These are phyloP conservation scores for Metschnikowia bowlesiae DNA, from an alignment of 805 yeast species.

Conservation along the genomic window DNA sequence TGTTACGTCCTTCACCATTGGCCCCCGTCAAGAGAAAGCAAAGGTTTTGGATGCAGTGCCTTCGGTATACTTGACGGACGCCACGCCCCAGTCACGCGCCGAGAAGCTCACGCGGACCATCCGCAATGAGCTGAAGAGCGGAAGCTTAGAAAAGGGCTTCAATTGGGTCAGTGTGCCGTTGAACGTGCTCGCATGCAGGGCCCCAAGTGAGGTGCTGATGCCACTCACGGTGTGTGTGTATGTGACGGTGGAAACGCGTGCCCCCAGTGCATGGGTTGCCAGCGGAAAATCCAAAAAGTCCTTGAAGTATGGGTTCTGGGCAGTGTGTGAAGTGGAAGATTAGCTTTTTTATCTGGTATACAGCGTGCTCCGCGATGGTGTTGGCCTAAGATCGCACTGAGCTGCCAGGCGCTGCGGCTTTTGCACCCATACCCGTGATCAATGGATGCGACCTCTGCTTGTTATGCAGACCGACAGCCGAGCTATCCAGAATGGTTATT, in stretches of 20 bases:
- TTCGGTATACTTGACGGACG: conserved; percentile 26
- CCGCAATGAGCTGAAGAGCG: conserved; percentile 8
- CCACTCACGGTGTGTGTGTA: conserved; percentile 25
- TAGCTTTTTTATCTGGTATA: neutral
- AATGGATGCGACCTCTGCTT: too few relatives aligned
- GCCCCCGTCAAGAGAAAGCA: conserved; percentile 17
- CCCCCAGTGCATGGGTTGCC: conserved; percentile 21
- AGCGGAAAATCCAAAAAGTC: conserved; percentile 11
- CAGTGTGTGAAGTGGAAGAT: conserved; percentile 6
- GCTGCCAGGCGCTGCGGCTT: too few relatives aligned
- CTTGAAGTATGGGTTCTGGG: conserved; percentile 28
- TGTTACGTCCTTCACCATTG: conserved; percentile 19
- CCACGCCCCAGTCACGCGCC: conserved; percentile 27
- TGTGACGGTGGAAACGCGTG: conserved; percentile 22
- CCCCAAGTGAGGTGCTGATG: too few relatives aligned
- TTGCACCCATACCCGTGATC: too few relatives aligned
- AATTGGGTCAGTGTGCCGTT: conserved; percentile 38
- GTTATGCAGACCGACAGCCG: too few relatives aligned
- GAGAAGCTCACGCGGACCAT: conserved; percentile 28
- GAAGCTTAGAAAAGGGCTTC: conserved; percentile 16
- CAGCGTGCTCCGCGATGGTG: too few relatives aligned
- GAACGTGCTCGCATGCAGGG: conserved; percentile 7
- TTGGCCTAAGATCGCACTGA: too few relatives aligned
- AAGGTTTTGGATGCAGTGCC: conserved; percentile 32
- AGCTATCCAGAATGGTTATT: too few relatives aligned